These are phyloP conservation scores for Theileria orientalis DNA, from an alignment of 169 alveolate genomes.

Conservation along the genomic window DNA sequence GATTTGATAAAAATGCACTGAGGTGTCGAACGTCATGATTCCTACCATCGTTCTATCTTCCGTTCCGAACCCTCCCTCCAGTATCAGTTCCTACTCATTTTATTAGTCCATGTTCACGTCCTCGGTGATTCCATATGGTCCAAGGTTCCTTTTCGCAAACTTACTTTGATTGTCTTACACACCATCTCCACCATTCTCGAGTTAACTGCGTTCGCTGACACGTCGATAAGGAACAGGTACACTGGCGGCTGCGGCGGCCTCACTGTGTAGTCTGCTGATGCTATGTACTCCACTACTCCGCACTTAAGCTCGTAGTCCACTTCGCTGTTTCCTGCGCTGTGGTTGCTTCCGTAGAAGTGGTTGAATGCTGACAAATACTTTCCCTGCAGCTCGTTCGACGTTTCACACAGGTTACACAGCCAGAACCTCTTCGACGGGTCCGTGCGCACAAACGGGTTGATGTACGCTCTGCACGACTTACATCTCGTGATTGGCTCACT, in stretches of 20 bases:
- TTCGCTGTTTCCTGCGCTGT: conserved; percentile 70
- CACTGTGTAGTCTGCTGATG: conserved; percentile 94
- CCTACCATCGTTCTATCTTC: conserved; percentile 90
- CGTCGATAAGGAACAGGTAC: conserved; percentile 88
- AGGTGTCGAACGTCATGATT: conserved; percentile 92
- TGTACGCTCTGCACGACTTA: conserved; percentile 89
- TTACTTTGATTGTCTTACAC: conserved; percentile 82
- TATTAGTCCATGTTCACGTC: neutral
- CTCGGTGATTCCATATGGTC: neutral
- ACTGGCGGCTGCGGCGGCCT: conserved; percentile 96
- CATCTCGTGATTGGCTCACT: conserved; percentile 88
- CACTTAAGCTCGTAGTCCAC: conserved; percentile 21
- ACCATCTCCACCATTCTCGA: conserved; percentile 88
- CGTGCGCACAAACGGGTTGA: conserved; percentile 94
- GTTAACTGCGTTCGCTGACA: conserved; percentile 86
- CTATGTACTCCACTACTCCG: conserved; percentile 94
- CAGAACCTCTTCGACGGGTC: conserved; percentile 93
- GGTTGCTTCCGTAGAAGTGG: conserved; percentile 32
- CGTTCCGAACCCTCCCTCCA: conserved; percentile 34
- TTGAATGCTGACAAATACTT: conserved; percentile 76
- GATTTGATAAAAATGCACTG: conserved; percentile 91
- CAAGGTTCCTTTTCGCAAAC: conserved; percentile 35
- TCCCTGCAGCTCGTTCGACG: conserved; percentile 87
- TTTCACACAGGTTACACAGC: conserved; percentile 95
- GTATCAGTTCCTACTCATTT: conserved; percentile 30